Base-by-base conservation (phyloP, 192 early-diverging fungal genomes). In the Martensiomyces pterosporus region DNA sequence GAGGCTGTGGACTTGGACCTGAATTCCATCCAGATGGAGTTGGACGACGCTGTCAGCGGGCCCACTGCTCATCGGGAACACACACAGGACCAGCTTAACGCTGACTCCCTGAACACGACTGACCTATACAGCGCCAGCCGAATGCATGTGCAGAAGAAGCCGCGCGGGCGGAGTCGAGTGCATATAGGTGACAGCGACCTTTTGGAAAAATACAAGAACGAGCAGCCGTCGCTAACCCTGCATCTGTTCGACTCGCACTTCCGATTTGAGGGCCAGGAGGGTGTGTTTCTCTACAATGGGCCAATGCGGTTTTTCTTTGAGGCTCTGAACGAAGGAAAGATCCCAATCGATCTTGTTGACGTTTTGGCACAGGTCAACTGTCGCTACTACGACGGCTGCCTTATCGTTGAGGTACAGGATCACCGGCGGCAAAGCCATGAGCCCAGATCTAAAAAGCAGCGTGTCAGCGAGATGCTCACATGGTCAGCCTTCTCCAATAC, bases 241-340 rank as follows among this genome's bases (percentile, higher is more conserved):
- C 85, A 85, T 45, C 50, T 88, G 39, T 83, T 85, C 46, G 70
- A 81, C 35, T 82, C 82, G 19, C 83, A 88, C 67, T 88, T 85
- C 56, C 83, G 85, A 41, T 88, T 88, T 61, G 82, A 85, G 27
- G 57, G 61, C 24, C 72, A 75, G 37, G 75, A 77, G 41, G 75
- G 75, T 45, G 69, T 72, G 46, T 77, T 73, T 44, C 54, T 72
- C 17, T 67, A 72, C 60, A 77, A 66, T 49, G 57, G 60, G 15
- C 52, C 72, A 4, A 75, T 68, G 68, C 64, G 69, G 7, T 77
- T 77, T 50, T 77, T 77, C 49, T 73, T 77, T 43, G 64, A 72
- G 13, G 63, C 68, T 14, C 46, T 77, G n/a, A 71, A 71, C 49
- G 75, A 67, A 7, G 75, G 75, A 9, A 50, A 38, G 33, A 77